Conservation (phyloP, 306 rosid genomes). For the Psophocarpus tetragonolobus region DNA sequence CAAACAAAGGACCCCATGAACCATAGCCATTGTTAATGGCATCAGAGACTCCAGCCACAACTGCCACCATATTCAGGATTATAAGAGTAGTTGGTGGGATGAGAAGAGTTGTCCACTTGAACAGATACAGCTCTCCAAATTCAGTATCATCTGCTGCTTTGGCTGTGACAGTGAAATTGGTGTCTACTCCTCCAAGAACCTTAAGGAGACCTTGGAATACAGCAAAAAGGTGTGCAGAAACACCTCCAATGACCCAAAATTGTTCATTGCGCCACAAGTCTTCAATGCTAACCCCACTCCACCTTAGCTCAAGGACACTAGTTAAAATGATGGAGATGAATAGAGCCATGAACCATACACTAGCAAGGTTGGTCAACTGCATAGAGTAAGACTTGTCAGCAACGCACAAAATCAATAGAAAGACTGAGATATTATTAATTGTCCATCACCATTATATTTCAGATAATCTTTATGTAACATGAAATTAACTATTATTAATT, state of each 20-base stretch:
- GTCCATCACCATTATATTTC: too few relatives aligned
- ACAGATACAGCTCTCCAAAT: conserved; percentile 1
- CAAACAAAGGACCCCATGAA: conserved; percentile 4
- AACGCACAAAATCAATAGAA: background rate
- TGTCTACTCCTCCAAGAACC: conserved; percentile 1
- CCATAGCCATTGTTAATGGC: background rate
- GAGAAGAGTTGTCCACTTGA: background rate
- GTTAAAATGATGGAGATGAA: conserved; percentile 8
- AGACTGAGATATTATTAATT: background rate
- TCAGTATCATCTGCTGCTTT: background rate
- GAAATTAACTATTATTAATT: too few relatives aligned
- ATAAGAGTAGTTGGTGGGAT: background rate
- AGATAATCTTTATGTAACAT: too few relatives aligned
- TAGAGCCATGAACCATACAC: background rate
- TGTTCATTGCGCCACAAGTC: background rate
- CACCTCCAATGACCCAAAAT: conserved; percentile 4
- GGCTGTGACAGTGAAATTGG: background rate
- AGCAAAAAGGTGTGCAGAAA: background rate
- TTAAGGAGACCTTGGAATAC: conserved; percentile 1
- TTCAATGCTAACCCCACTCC: background rate
- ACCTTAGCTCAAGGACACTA: background rate
- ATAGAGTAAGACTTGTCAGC: background rate
- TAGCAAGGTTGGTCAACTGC: conserved; percentile 2
- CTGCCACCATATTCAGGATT: background rate
- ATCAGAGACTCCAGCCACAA: conserved; percentile 8